A percentile compares a stretch with the other conserved stretches of the same genome.
Evolutionary conservation across 306 rosid species (phyloP).

Genomic region (Prunus mume): DNA sequence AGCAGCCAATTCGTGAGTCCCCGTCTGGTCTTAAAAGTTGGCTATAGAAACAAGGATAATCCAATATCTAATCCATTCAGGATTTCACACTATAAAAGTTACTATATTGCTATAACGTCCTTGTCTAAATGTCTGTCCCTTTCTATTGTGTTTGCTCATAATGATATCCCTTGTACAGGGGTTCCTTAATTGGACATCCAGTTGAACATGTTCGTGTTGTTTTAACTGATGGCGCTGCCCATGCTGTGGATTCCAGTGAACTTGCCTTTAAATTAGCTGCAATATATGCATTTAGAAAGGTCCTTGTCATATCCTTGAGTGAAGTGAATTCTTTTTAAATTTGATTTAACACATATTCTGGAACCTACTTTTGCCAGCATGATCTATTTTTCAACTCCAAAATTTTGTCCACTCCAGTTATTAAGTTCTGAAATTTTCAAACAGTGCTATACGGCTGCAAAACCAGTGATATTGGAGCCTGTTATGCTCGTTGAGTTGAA

Average conservation of each 20-base stretch:
- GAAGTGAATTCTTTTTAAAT: conserved; percentile 9
- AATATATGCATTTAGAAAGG: conserved; percentile 98
- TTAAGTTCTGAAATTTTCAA: conserved; percentile 5
- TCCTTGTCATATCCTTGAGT: conserved; percentile 19
- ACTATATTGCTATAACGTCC: neutral
- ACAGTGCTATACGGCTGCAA: conserved; percentile 84
- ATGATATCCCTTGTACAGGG: conserved; percentile 50
- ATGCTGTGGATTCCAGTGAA: conserved; percentile 97
- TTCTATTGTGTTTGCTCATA: conserved; percentile 3
- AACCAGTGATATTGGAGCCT: conserved; percentile 94
- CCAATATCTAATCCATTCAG: neutral
- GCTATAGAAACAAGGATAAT: neutral
- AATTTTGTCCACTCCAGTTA: neutral
- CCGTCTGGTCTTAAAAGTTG: neutral
- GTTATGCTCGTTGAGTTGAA: conserved; percentile 94
- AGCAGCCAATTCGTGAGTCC: conserved; percentile 93
- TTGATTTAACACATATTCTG: conserved; percentile 6
- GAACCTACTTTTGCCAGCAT: neutral
- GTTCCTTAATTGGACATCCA: conserved; percentile 95
- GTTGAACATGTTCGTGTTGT: conserved; percentile 85
- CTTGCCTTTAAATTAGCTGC: conserved; percentile 97
- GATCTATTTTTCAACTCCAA: neutral
- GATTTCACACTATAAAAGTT: neutral
- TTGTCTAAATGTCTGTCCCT: neutral
- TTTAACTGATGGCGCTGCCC: conserved; percentile 93